Base-by-base conservation (phyloP, 139 green algal species). In the Closterium sp. region DNA sequence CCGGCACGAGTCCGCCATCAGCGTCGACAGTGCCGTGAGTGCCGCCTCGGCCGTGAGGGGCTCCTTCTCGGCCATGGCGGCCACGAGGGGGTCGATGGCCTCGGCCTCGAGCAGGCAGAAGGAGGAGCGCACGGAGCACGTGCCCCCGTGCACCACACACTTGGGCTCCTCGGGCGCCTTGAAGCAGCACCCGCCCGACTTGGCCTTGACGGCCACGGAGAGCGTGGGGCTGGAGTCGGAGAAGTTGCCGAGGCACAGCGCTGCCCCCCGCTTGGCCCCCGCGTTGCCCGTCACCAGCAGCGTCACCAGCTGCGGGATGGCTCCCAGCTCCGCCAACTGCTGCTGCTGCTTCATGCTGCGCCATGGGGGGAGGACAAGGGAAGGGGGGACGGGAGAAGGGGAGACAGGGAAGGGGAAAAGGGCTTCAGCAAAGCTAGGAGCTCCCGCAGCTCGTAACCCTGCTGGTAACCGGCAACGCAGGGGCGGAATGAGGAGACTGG, bases 21-120 rank as follows among this genome's bases (percentile, higher is more conserved):
- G 87, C 4, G 90, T 93, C 0, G 85, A 91, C n/a, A 93, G 30
- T 5, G 90, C 90, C 6, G 38, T 32, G 19, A 93, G 29, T 11
- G 90, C 90, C 21, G 90, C 90, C 87, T 93, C 90, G 9, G 90
- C 85, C 29, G 90, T 93, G 9, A 45, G 21, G 5, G 90, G 90
- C 4, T 93, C 90, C 13, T 84, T 70, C n/a, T 93, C 90, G 7
- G 22, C 79, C 21, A 93, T 70, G 29, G 87, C 79, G 22, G 28
- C 50, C 85, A 93, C 90, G 1, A 93, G 29, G n/a, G 79, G 90
- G 21, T 29, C 85, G 45, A 93, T 86, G 27, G 90, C 90, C 86
- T 93, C 90, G 11, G 90, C 85, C 70, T 93, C 90, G 1, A 93
- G 29, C 28, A 93, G 85, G 85, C 90, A 93, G 87, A 93, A 93